Conservation (phyloP, 148 eudicot genomes). For the Rhododendron williamsianum region DNA sequence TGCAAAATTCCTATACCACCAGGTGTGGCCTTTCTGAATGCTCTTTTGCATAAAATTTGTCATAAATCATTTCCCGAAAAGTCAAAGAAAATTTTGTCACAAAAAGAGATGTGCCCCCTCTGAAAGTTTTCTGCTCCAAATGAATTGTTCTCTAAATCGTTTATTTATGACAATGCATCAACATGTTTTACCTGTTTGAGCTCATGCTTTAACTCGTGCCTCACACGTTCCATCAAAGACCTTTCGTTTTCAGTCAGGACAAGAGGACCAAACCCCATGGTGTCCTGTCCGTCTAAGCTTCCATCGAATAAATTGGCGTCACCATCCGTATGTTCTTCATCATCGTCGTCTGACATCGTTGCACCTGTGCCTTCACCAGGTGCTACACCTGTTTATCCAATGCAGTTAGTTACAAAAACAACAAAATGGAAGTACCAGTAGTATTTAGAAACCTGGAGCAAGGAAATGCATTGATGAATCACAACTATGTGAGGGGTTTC, state of each 20-base stretch:
- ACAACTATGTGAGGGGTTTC: not conserved
- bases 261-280: slow-evolving; percentile 84
- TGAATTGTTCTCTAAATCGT: not conserved
- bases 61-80: too few relatives aligned
- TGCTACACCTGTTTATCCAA: slow-evolving; percentile 58
- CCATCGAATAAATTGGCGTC: slow-evolving; percentile 69
- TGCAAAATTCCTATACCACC: not conserved
- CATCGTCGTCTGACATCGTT: slow-evolving; percentile 86
- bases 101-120: too few relatives aligned
- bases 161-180: not conserved
- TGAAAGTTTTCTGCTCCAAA: too few relatives aligned
- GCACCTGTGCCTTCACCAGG: slow-evolving; percentile 96
- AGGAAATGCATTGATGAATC: not conserved
- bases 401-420: not conserved
- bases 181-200: slow-evolving; percentile 55
- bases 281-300: slow-evolving; percentile 57
- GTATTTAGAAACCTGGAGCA: not conserved
- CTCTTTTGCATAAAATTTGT: not conserved
- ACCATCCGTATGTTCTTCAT: slow-evolving; percentile 67
- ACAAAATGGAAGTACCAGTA: too few relatives aligned
- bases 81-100: too few relatives aligned
- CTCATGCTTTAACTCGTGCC: slow-evolving; percentile 80
- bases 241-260: slow-evolving; percentile 81
- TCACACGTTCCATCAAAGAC: slow-evolving; percentile 93
- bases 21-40: not conserved